A percentile compares a stretch with the other conserved stretches of the same genome.
Evolutionary conservation across 306 rosid genomes (phyloP).

Genomic region (Astragalus membranaceus): DNA sequence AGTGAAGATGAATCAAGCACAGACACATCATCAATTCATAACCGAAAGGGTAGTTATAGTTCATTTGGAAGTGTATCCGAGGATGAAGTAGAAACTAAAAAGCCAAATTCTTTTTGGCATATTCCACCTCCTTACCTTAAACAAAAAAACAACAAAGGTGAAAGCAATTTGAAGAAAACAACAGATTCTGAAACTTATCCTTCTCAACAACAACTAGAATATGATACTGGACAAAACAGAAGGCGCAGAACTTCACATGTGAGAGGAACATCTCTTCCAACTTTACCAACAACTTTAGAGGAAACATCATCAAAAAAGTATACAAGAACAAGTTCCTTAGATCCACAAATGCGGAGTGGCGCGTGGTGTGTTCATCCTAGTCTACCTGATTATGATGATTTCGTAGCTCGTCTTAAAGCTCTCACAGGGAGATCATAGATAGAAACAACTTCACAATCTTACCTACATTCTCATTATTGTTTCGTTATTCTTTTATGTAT

Average conservation of each 20-base stretch:
- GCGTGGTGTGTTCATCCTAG: slow-evolving; percentile 47
- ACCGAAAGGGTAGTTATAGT: slow-evolving; percentile 34
- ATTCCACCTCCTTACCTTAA: slow-evolving; percentile 69
- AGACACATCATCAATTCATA: slow-evolving; percentile 37
- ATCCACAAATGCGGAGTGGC: slow-evolving; percentile 11
- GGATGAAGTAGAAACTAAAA: slow-evolving; percentile 42
- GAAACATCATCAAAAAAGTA: slow-evolving; percentile 20
- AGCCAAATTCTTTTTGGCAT: slow-evolving; percentile 28
- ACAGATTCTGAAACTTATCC: background rate
- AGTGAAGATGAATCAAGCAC: slow-evolving; percentile 54
- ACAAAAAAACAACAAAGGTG: slow-evolving; percentile 24
- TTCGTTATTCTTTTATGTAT: background rate
- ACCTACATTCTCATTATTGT: background rate
- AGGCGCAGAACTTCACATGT: slow-evolving; percentile 6
- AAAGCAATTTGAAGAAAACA: slow-evolving; percentile 24
- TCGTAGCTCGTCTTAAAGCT: slow-evolving; percentile 49
- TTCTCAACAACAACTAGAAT: too few relatives aligned
- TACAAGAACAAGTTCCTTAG: slow-evolving; percentile 21
- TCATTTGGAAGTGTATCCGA: slow-evolving; percentile 43
- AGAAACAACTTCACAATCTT: background rate
- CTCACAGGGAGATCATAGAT: slow-evolving; percentile 36
- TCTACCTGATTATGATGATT: slow-evolving; percentile 71
- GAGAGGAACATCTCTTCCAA: slow-evolving; percentile 37
- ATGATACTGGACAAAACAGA: too few relatives aligned
- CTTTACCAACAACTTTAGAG: background rate